Conservation (phyloP, 352 stramenopile genomes). For the Pythium dissimile region DNA sequence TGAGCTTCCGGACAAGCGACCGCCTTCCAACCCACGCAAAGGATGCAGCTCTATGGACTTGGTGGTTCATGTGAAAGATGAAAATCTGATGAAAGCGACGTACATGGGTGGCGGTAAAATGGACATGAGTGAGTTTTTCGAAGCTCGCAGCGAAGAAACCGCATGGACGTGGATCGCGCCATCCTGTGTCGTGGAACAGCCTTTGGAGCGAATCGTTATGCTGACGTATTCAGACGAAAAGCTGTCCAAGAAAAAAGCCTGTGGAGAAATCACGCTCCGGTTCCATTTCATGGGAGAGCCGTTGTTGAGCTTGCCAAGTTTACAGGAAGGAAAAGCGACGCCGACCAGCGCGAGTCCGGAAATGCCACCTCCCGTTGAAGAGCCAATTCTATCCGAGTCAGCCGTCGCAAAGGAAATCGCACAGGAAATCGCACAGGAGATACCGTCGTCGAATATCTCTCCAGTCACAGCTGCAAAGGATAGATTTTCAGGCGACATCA, state of each 20-base stretch:
- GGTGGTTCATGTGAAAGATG: slow-evolving; percentile 35
- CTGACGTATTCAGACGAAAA: slow-evolving; percentile 32
- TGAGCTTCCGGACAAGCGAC: slow-evolving; percentile 13
- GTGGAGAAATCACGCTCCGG: slow-evolving; percentile 34
- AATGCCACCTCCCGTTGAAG: too few relatives aligned
- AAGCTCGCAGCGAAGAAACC: neutral
- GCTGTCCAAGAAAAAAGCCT: slow-evolving; percentile 32
- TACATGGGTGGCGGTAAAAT: slow-evolving; percentile 41
- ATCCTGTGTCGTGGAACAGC: neutral
- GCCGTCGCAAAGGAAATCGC: too few relatives aligned
- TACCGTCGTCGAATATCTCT: neutral
- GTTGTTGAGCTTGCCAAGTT: too few relatives aligned
- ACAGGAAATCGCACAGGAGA: neutral
- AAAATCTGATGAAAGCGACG: slow-evolving; percentile 38
- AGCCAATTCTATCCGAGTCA: too few relatives aligned
- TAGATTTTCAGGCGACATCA: slow-evolving; percentile 27
- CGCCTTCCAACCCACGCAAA: slow-evolving; percentile 10
- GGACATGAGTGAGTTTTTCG: slow-evolving; percentile 31
- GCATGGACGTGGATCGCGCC: slow-evolving; percentile 3
- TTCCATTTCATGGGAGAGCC: slow-evolving; percentile 26
- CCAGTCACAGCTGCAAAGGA: too few relatives aligned
- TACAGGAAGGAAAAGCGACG: too few relatives aligned
- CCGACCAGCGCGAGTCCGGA: too few relatives aligned
- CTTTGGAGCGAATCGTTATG: slow-evolving; percentile 13
- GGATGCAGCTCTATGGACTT: slow-evolving; percentile 21